Evolutionary conservation across 148 eudicot genomes (phyloP).

Genomic region (Simmondsia chinensis): DNA sequence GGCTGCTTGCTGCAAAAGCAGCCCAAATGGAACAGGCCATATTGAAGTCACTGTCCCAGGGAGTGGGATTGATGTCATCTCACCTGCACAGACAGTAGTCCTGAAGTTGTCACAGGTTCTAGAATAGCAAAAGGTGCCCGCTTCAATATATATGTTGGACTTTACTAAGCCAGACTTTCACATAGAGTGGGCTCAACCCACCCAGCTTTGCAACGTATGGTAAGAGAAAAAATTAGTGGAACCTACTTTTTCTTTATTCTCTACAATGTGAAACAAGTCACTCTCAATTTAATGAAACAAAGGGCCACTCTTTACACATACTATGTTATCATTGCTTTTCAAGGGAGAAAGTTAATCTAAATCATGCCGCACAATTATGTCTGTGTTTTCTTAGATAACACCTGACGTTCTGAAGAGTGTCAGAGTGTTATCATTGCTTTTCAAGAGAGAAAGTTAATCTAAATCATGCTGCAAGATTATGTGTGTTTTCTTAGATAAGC

Average conservation of each 20-base stretch:
- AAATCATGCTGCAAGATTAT: background rate
- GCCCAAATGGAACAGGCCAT: constrained; percentile 94
- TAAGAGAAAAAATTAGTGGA: no score
- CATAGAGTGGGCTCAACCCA: background rate
- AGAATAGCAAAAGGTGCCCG: background rate
- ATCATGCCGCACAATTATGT: background rate
- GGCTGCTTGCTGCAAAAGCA: constrained; percentile 73
- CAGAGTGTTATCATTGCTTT: constrained; percentile 19
- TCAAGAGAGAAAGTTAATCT: background rate
- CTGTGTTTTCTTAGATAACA: constrained; percentile 6
- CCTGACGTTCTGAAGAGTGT: constrained; percentile 66
- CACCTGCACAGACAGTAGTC: no score
- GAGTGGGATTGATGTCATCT: constrained; percentile 65
- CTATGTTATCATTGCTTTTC: background rate
- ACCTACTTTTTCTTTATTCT: no score
- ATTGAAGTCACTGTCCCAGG: constrained; percentile 63
- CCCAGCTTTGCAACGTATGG: no score
- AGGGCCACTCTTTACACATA: no score
- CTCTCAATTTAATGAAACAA: no score
- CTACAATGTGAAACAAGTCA: no score
- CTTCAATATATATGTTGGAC: background rate
- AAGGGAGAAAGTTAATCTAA: background rate
- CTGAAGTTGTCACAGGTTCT: background rate
- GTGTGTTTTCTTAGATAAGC: constrained; percentile 1
- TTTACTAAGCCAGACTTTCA: background rate